Evolutionary conservation across 192 early-diverging fungal genomes (phyloP), one percentile per base, ranked within the genome.

Genomic region (Coemansia sp.): DNA sequence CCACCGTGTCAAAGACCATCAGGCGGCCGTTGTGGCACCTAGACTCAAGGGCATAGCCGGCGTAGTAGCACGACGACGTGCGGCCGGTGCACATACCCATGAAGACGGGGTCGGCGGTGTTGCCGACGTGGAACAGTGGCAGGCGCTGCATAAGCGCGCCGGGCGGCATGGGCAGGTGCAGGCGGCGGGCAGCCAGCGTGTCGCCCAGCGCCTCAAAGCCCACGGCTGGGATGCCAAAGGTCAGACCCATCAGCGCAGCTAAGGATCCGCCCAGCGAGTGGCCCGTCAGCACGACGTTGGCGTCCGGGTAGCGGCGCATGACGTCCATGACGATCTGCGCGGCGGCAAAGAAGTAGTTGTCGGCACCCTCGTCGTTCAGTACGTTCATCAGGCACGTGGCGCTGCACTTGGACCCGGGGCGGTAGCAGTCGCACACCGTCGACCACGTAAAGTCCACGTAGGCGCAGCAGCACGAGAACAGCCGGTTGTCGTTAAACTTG

Each of bases 401-500:
- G 39, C 86, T 77, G 54, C 89, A 89, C 22, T 78, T 66, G 51
- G 77, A 70, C 0, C 78, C 69, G 0, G 76, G 70, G 25, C 70
- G 64, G 53, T 86, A 84, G 71, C 95, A 98, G 58, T 83, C 82
- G 65, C 95, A 98, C 3, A 98, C 88, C 0, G 87, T 70, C 3
- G 63, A 69, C 95, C 95, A 98, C 0, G 77, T 79, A 29, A 83
- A 84, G 40, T 85, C 84, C 8, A 87, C 88, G 33, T 85, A 84
- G 7, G 86, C 95, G 73, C 95, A 98, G 71, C 95, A 98, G 76
- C 95, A 98, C 2, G 91, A 94, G 59, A 95, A 98, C 56, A 97
- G 82, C 9, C 89, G 78, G 65, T 97, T 98, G 76, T 97, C 94
- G 72, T 92, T 92, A 37, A 73, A 71, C 64, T 88, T 90, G 73